Evolutionary conservation across 1,139 yeast species (phyloP).

Genomic region (Wickerhamomyces sp.): DNA sequence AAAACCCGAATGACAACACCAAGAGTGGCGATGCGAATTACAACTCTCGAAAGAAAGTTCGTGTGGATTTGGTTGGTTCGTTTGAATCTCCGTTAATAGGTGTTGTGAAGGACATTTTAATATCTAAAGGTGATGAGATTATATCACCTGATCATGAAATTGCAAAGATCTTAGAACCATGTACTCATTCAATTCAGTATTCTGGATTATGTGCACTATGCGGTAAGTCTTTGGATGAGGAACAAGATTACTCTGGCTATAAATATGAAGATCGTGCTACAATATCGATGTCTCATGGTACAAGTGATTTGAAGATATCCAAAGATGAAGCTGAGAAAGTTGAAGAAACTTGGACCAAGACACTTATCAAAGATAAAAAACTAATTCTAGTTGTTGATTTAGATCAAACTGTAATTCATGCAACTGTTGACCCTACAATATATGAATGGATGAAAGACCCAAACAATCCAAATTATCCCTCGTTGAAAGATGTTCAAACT

Average conservation of each 20-base stretch:
- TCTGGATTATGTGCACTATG: conserved; percentile 96
- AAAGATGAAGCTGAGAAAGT: conserved; percentile 82
- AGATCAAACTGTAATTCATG: conserved; percentile 96
- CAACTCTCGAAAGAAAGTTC: conserved; percentile 32
- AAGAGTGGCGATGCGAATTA: conserved; percentile 22
- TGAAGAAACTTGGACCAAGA: conserved; percentile 61
- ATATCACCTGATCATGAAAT: conserved; percentile 45
- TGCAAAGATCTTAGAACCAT: conserved; percentile 68
- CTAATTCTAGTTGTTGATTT: conserved; percentile 90
- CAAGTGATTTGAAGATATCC: conserved; percentile 79
- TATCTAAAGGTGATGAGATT: conserved; percentile 58
- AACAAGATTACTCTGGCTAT: conserved; percentile 73
- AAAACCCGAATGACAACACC: conserved; percentile 27
- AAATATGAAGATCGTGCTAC: conserved; percentile 75
- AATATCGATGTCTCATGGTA: conserved; percentile 86
- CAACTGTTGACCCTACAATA: conserved; percentile 96
- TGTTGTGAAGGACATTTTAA: conserved; percentile 43
- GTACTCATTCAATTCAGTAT: conserved; percentile 92
- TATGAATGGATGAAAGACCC: conserved; percentile 95
- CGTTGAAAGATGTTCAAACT: conserved; percentile 74
- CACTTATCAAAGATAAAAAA: conserved; percentile 59
- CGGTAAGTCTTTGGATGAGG: conserved; percentile 81
- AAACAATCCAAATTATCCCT: conserved; percentile 75
- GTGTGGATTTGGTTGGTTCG: conserved; percentile 61
- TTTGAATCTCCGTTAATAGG: conserved; percentile 88